Conservation (phyloP, 2,329 filamentous ascomycete species). For the Ustulina deusta region DNA sequence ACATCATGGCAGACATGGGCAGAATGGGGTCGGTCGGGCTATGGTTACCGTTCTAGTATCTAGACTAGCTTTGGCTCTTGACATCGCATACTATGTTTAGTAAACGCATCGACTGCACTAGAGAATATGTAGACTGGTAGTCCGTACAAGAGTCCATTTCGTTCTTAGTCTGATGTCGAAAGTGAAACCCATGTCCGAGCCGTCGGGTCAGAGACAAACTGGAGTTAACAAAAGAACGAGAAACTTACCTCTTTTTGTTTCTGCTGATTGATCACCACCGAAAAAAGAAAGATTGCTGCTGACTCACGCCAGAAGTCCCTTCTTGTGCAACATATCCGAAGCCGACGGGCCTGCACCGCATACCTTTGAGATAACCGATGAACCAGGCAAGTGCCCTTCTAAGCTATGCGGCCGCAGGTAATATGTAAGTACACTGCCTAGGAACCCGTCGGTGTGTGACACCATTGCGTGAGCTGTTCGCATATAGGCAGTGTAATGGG, state of each 20-base stretch:
- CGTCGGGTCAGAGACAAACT: slow-evolving; percentile 23
- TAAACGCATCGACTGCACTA: slow-evolving; percentile 8
- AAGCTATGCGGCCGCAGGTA: slow-evolving; percentile 5
- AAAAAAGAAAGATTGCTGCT: slow-evolving; percentile 3
- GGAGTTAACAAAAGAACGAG: slow-evolving; percentile 5
- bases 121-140: not conserved
- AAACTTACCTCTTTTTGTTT: slow-evolving; percentile 1
- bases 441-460: not conserved
- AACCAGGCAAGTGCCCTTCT: slow-evolving; percentile 10
- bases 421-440: not conserved
- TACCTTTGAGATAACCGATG: slow-evolving; percentile 31
- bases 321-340: slow-evolving; percentile 27
- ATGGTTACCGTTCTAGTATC: slow-evolving; percentile 24
- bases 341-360: slow-evolving; percentile 28
- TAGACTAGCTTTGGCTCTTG: slow-evolving; percentile 2
- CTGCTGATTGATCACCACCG: not conserved
- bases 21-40: slow-evolving; percentile 18
- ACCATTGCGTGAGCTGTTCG: slow-evolving; percentile 16
- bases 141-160: slow-evolving; percentile 1
- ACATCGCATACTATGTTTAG: slow-evolving; percentile 19
- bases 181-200: slow-evolving; percentile 18
- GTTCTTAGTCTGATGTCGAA: slow-evolving; percentile 14
- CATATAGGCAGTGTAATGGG: not conserved
- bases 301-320: slow-evolving; percentile 15
- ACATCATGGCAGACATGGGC: slow-evolving; percentile 5